Conservation (phyloP, 2,329 filamentous ascomycete species). For the Chlorencoelia australis region DNA sequence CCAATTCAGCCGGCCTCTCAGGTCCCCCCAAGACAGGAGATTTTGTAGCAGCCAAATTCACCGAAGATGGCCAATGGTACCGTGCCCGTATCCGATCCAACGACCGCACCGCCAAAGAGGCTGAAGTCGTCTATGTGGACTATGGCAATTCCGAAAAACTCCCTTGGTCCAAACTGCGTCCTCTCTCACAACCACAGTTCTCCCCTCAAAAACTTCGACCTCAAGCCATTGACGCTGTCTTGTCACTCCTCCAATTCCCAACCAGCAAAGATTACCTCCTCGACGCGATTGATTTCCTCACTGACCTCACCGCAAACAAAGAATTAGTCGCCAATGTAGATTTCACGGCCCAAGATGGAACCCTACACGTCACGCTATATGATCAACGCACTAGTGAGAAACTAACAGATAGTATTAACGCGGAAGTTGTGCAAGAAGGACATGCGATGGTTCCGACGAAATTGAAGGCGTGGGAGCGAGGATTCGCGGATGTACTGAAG, state of each 20-base stretch:
- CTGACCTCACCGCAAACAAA: constrained; percentile 62
- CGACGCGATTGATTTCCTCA: constrained; percentile 69
- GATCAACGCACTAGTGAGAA: constrained; percentile 58
- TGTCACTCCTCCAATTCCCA: constrained; percentile 86
- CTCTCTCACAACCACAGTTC: constrained; percentile 74
- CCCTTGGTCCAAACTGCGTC: constrained; percentile 72
- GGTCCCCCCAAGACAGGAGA: constrained; percentile 83
- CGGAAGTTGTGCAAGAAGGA: constrained; percentile 73
- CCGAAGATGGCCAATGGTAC: constrained; percentile 87
- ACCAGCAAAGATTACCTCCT: constrained; percentile 70
- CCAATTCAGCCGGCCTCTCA: constrained; percentile 65
- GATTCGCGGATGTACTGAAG: constrained; percentile 60
- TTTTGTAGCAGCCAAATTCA: constrained; percentile 83
- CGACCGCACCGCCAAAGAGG: constrained; percentile 78
- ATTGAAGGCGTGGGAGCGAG: constrained; percentile 82
- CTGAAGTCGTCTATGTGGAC: constrained; percentile 90
- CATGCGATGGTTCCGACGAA: constrained; percentile 88
- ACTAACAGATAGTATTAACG: constrained; percentile 75
- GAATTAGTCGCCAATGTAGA: constrained; percentile 88
- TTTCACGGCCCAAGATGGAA: constrained; percentile 70
- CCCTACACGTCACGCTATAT: constrained; percentile 79
- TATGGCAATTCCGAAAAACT: constrained; percentile 91
- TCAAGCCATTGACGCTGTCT: constrained; percentile 76
- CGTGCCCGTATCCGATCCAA: constrained; percentile 84
- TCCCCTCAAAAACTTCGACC: constrained; percentile 69